Conservation (phyloP, 306 rosid species). For the Luffa aegyptiaca region DNA sequence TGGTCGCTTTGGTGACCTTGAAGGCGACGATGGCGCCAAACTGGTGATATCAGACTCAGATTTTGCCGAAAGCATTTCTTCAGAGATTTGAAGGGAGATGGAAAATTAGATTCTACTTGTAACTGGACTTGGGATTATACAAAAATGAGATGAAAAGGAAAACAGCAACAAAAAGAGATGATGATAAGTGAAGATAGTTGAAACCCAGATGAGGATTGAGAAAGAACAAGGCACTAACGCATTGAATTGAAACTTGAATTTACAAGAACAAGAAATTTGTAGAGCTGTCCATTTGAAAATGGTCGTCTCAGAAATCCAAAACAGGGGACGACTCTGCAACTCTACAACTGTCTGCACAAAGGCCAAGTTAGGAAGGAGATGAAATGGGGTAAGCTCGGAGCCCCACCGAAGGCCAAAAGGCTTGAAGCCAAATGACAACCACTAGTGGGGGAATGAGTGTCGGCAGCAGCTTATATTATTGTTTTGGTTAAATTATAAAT, state of each 20-base stretch:
- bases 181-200: background rate
- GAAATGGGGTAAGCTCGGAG: conserved; percentile 19
- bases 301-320: background rate
- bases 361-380: conserved; percentile 12
- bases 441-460: conserved; percentile 29
- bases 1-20: conserved; percentile 78
- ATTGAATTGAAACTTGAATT: background rate
- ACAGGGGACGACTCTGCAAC: background rate
- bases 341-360: background rate
- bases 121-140: background rate
- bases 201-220: background rate
- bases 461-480: conserved; percentile 37
- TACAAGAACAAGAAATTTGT: background rate
- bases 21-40: conserved; percentile 85
- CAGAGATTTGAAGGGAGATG: background rate
- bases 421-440: conserved; percentile 7
- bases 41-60: conserved; percentile 88
- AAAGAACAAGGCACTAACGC: background rate
- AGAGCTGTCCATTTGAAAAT: background rate
- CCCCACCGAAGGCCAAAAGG: background rate
- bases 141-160: background rate
- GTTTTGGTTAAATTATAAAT: background rate
- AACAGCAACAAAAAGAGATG: no score
- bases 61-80: conserved; percentile 48
- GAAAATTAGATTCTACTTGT: background rate